phyloP scores from a whole-genome alignment of 2,329 filamentous ascomycete genomes.

The Juglanconis sp. region DNA sequence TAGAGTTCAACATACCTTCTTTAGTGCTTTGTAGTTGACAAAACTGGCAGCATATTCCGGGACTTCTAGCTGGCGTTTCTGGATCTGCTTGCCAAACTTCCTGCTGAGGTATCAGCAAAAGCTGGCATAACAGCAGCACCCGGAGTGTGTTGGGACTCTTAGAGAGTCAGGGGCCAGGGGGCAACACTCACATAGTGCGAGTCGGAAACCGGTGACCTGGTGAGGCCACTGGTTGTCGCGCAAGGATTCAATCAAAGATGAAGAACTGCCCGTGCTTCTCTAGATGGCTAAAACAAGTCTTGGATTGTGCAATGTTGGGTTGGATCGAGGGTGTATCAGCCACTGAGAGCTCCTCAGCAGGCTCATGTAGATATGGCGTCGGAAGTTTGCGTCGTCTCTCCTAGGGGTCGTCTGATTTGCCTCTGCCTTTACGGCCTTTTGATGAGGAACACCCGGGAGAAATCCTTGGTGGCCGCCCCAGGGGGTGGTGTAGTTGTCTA shows the following conservation, averaged over 20 bases:
- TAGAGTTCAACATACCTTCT: conserved; percentile 67
- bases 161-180: not conserved
- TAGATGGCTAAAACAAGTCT: conserved; percentile 2
- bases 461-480: not conserved
- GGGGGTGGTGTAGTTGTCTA: not conserved
- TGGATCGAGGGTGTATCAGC: conserved; percentile 6
- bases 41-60: conserved; percentile 99
- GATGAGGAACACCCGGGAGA: not conserved
- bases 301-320: not conserved
- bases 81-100: conserved; percentile 99
- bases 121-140: not conserved
- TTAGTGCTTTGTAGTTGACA: conserved; percentile 98
- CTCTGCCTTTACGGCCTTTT: not conserved
- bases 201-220: conserved; percentile 22
- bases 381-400: not conserved
- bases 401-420: not conserved
- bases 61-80: conserved; percentile 97
- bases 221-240: conserved; percentile 12
- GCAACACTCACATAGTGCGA: conserved; percentile 33
- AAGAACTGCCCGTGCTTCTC: not conserved
- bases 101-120: conserved; percentile 45
- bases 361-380: conserved; percentile 14
- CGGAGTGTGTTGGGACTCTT: not conserved
- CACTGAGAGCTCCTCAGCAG: not conserved
- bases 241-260: not conserved